Percentiles rank a stretch among this genome's conserved stretches.
phyloP scores from a whole-genome alignment of 805 yeast species.

The Lipomyces orientalis region DNA sequence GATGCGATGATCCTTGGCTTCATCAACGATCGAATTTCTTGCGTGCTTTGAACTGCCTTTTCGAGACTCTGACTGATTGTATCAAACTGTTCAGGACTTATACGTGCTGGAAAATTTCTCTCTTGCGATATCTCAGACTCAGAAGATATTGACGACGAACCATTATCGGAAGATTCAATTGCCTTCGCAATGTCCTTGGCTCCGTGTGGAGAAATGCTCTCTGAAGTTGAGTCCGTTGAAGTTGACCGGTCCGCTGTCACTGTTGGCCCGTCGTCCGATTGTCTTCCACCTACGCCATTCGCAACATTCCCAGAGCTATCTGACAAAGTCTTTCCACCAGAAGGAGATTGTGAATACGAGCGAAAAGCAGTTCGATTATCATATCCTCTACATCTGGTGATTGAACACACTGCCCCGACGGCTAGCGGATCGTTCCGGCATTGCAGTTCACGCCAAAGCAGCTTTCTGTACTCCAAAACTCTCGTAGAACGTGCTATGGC shows the following conservation, averaged over 20 bases:
- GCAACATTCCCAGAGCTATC: background rate
- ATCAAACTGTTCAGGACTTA: background rate
- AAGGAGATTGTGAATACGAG: background rate
- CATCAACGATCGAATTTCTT: background rate
- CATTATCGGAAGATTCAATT: background rate
- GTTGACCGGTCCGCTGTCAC: background rate
- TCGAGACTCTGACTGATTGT: background rate
- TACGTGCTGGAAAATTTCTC: background rate
- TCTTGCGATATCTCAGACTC: background rate
- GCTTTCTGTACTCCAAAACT: background rate
- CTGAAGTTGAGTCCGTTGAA: background rate
- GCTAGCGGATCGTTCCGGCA: background rate
- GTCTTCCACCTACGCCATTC: background rate
- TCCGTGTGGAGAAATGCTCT: background rate
- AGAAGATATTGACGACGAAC: background rate
- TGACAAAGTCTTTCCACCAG: background rate
- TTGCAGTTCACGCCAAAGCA: background rate
- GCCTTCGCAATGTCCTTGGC: background rate
- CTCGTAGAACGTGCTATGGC: background rate
- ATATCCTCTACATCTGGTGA: background rate
- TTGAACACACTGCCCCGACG: background rate
- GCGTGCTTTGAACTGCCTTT: background rate
- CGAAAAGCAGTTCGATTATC: background rate
- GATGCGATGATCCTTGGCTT: background rate
- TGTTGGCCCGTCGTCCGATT: background rate